Conservation (phyloP, 352 stramenopile genomes). For the Poterioochromonas sp. region DNA sequence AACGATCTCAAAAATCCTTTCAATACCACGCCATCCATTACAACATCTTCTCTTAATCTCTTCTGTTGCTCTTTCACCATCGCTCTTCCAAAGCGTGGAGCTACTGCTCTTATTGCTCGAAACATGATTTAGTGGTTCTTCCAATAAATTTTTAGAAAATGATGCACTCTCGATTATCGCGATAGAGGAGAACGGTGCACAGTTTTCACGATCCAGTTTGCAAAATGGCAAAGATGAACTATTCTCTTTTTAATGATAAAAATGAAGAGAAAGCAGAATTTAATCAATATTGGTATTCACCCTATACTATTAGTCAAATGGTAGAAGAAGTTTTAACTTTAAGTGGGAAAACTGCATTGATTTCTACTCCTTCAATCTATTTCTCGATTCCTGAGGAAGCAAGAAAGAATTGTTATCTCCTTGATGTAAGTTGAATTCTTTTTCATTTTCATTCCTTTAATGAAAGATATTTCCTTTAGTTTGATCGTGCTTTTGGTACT, state of each 20-base stretch:
- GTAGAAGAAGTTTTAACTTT: slow-evolving; percentile 48
- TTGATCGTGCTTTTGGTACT: slow-evolving; percentile 66
- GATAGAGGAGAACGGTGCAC: too few species aligned
- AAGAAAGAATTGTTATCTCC: slow-evolving; percentile 59
- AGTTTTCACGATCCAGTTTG: too few species aligned
- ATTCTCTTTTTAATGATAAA: slow-evolving; percentile 33
- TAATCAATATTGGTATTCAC: slow-evolving; percentile 93
- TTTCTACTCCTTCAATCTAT: slow-evolving; percentile 84
- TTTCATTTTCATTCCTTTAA: neutral
- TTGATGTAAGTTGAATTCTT: slow-evolving; percentile 62
- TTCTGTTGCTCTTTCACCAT: too few species aligned
- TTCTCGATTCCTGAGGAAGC: slow-evolving; percentile 61
- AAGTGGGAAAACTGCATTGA: slow-evolving; percentile 60
- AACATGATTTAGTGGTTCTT: too few species aligned
- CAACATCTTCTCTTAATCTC: too few species aligned
- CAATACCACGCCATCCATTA: too few species aligned
- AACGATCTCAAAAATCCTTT: too few species aligned
- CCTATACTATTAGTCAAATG: slow-evolving; percentile 62
- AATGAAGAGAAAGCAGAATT: slow-evolving; percentile 71
- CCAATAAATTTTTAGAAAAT: too few species aligned
- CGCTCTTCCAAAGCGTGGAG: too few species aligned
- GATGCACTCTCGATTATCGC: too few species aligned
- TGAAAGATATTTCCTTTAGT: slow-evolving; percentile 45
- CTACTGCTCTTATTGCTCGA: too few species aligned
- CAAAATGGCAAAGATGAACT: slow-evolving; percentile 17